A percentile compares a stretch with the other conserved stretches of the same genome.
Conservation (phyloP, 2,329 filamentous ascomycete genomes). For the Acephala macrosclerotiorum region DNA sequence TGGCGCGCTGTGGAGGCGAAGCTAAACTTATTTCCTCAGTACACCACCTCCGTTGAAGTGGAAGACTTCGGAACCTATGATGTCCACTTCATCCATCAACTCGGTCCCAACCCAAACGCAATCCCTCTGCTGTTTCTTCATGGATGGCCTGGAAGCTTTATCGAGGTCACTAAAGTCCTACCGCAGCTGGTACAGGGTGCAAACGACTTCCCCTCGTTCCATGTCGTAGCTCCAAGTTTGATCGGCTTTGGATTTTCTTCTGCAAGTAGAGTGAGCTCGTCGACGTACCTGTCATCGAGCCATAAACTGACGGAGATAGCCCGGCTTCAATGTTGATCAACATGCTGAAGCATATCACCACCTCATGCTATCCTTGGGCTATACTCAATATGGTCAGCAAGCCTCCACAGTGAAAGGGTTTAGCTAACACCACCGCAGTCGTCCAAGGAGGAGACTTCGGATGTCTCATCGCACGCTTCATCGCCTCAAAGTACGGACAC, state of each 20-base stretch:
- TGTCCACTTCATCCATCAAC: constrained; percentile 70
- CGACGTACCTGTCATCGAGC: neutral
- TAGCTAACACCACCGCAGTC: constrained; percentile 4
- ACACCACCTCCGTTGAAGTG: constrained; percentile 56
- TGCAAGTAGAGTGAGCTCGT: constrained; percentile 32
- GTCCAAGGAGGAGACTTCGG: constrained; percentile 48
- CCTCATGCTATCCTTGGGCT: constrained; percentile 73
- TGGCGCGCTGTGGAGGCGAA: constrained; percentile 66
- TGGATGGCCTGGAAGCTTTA: constrained; percentile 73
- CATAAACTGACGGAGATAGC: neutral
- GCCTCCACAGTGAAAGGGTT: constrained; percentile 46
- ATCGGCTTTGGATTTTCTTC: constrained; percentile 59
- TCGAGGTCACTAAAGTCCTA: constrained; percentile 55
- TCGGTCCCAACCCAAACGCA: constrained; percentile 55
- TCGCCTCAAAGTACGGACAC: constrained; percentile 49
- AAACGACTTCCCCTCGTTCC: constrained; percentile 15
- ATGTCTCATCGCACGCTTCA: constrained; percentile 66
- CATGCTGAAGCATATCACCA: constrained; percentile 71
- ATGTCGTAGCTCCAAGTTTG: constrained; percentile 61
- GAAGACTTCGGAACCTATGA: constrained; percentile 63
- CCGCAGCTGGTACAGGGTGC: constrained; percentile 7
- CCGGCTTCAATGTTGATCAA: constrained; percentile 65
- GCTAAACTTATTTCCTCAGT: constrained; percentile 67
- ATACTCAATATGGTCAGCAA: constrained; percentile 57
- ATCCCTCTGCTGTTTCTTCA: constrained; percentile 72